Evolutionary conservation across 2,329 filamentous ascomycete genomes (phyloP).

Genomic region (Blastomyces gilchristii): DNA sequence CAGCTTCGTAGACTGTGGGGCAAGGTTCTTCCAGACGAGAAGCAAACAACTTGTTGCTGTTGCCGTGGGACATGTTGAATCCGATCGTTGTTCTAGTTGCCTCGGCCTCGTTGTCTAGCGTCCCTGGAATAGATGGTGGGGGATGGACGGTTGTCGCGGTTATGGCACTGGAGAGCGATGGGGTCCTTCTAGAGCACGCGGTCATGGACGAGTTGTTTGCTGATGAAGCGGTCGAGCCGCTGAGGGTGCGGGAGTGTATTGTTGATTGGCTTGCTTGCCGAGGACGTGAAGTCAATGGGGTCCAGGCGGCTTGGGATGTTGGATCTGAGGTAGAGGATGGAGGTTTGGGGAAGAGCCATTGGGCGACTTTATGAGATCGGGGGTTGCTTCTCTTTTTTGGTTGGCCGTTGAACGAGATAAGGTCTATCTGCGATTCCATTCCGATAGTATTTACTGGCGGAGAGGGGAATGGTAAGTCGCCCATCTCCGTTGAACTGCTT

Average conservation of each 20-base stretch:
- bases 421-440: not conserved
- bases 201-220: conserved; percentile 22
- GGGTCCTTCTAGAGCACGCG: conserved; percentile 16
- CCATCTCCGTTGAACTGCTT: not conserved
- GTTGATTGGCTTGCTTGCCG: conserved; percentile 5
- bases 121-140: conserved; percentile 10
- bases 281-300: not conserved
- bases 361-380: conserved; percentile 22
- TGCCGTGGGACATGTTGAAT: conserved; percentile 8
- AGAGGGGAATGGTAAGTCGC: not conserved
- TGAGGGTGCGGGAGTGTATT: conserved; percentile 24
- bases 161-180: conserved; percentile 24
- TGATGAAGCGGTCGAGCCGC: conserved; percentile 27
- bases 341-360: conserved; percentile 23
- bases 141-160: conserved; percentile 16
- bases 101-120: conserved; percentile 19
- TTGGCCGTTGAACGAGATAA: conserved; percentile 7
- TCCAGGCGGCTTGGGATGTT: conserved; percentile 14
- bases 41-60: conserved; percentile 5
- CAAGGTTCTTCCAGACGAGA: conserved; percentile 13
- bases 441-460: not conserved
- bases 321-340: conserved; percentile 14
- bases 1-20: conserved; percentile 22
- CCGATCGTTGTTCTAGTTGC: not conserved
- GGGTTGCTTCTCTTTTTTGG: conserved; percentile 12